Percentiles rank a stretch among this genome's conserved stretches.
Evolutionary conservation across 1,284 basidiomycete genomes (phyloP).

Genomic region (Blastosporella zonata): DNA sequence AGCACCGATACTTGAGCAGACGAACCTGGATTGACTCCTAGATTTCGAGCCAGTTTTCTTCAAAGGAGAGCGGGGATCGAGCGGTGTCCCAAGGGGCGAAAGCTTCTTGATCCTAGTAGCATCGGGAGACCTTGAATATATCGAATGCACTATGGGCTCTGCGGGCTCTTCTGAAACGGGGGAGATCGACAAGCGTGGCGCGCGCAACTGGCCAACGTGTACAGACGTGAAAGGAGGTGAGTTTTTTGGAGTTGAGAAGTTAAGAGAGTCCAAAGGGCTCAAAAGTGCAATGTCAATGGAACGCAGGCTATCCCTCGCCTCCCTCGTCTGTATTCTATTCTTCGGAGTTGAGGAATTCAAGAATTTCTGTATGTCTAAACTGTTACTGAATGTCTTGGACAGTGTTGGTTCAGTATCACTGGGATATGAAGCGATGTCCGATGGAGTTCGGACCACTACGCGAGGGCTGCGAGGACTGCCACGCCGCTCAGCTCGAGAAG

Average conservation of each 20-base stretch:
- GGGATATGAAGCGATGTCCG: slow-evolving; percentile 30
- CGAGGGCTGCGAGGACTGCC: slow-evolving; percentile 12
- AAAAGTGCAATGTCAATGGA: slow-evolving; percentile 3
- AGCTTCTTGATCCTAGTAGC: slow-evolving; percentile 9
- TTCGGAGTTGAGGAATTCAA: background rate
- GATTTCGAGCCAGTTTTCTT: slow-evolving; percentile 7
- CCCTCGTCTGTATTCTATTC: background rate
- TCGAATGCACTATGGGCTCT: slow-evolving; percentile 2
- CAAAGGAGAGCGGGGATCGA: slow-evolving; percentile 27
- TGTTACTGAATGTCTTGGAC: background rate
- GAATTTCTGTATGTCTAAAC: background rate
- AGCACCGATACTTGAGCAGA: background rate
- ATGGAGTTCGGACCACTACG: slow-evolving; percentile 27
- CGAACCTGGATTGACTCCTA: slow-evolving; percentile 20
- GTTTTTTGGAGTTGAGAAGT: slow-evolving; percentile 5
- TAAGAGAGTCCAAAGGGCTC: slow-evolving; percentile 9
- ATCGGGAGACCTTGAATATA: slow-evolving; percentile 8
- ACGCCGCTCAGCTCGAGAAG: slow-evolving; percentile 8
- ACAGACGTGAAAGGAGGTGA: background rate
- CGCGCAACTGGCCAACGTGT: background rate
- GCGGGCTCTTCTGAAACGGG: slow-evolving; percentile 9
- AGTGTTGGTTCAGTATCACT: slow-evolving; percentile 12
- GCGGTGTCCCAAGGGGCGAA: slow-evolving; percentile 7
- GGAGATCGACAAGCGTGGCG: slow-evolving; percentile 4
- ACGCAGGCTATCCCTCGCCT: background rate